Evolutionary conservation across 192 early-diverging fungal species (phyloP).

Genomic region (Mortierella antarctica): DNA sequence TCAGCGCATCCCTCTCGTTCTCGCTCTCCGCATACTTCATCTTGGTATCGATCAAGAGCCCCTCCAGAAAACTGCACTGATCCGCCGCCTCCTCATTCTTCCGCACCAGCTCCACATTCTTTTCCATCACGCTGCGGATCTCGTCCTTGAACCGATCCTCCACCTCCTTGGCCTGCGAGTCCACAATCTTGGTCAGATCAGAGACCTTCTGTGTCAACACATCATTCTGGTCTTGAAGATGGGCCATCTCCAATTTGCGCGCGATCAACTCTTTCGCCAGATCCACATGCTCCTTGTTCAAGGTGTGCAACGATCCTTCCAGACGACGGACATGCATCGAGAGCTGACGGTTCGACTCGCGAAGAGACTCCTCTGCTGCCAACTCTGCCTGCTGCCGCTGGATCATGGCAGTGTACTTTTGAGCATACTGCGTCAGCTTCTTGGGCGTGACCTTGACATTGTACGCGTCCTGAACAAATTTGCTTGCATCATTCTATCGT

Average conservation of each 20-base stretch:
- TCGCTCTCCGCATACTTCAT: slow-evolving; percentile 87
- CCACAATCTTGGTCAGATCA: slow-evolving; percentile 72
- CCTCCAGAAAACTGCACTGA: slow-evolving; percentile 72
- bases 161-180: slow-evolving; percentile 64
- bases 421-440: slow-evolving; percentile 76
- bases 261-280: slow-evolving; percentile 75
- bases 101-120: slow-evolving; percentile 82
- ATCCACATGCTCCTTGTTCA: slow-evolving; percentile 81
- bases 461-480: slow-evolving; percentile 87
- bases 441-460: slow-evolving; percentile 77
- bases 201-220: slow-evolving; percentile 64
- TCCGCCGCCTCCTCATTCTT: slow-evolving; percentile 74
- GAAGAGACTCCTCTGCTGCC: slow-evolving; percentile 70
- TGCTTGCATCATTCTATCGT: slow-evolving; percentile 68
- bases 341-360: slow-evolving; percentile 76
- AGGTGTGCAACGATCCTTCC: slow-evolving; percentile 70
- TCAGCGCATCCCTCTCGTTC: slow-evolving; percentile 77
- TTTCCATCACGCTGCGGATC: slow-evolving; percentile 81
- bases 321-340: slow-evolving; percentile 70
- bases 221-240: slow-evolving; percentile 66
- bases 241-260: slow-evolving; percentile 66
- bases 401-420: slow-evolving; percentile 63
- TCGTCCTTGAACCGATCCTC: slow-evolving; percentile 76
- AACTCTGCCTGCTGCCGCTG: slow-evolving; percentile 77
- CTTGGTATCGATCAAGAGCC: slow-evolving; percentile 82